phyloP scores from a whole-genome alignment of 495 filamentous ascomycete genomes.

The Cercophora sp. region DNA sequence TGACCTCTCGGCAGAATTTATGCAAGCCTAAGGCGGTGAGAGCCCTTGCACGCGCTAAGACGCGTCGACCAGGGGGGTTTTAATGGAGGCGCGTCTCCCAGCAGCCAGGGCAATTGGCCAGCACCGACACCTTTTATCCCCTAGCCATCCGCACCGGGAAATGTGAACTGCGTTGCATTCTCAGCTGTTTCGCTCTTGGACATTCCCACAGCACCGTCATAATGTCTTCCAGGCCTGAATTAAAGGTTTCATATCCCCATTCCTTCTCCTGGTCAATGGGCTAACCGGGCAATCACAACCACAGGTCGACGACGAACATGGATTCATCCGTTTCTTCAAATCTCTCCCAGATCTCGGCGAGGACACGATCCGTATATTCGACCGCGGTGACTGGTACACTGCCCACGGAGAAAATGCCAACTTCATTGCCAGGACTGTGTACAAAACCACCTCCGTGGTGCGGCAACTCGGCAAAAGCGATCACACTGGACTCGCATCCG shows the following conservation, averaged over 20 bases:
- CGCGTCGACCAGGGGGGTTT: slow-evolving; percentile 20
- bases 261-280: background rate
- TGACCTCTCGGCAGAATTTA: background rate
- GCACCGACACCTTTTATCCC: too few relatives aligned
- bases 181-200: too few relatives aligned
- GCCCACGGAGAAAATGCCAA: slow-evolving; percentile 88
- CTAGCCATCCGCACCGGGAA: background rate
- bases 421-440: slow-evolving; percentile 91
- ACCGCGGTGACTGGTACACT: slow-evolving; percentile 92
- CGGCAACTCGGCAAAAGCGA: slow-evolving; percentile 81
- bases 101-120: background rate
- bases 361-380: slow-evolving; percentile 84
- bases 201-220: too few relatives aligned
- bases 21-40: background rate
- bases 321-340: slow-evolving; percentile 94
- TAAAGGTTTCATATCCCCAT: slow-evolving; percentile 58
- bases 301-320: slow-evolving; percentile 90
- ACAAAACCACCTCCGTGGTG: slow-evolving; percentile 95
- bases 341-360: slow-evolving; percentile 62
- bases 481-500: slow-evolving; percentile 78
- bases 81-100: slow-evolving; percentile 27
- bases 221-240: slow-evolving; percentile 88
- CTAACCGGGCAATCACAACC: slow-evolving; percentile 12
- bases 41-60: background rate
- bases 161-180: background rate